These are phyloP conservation scores for Dendrocalamus sinicus DNA, from an alignment of 176 grass and related monocot species.

Conservation along the genomic window DNA sequence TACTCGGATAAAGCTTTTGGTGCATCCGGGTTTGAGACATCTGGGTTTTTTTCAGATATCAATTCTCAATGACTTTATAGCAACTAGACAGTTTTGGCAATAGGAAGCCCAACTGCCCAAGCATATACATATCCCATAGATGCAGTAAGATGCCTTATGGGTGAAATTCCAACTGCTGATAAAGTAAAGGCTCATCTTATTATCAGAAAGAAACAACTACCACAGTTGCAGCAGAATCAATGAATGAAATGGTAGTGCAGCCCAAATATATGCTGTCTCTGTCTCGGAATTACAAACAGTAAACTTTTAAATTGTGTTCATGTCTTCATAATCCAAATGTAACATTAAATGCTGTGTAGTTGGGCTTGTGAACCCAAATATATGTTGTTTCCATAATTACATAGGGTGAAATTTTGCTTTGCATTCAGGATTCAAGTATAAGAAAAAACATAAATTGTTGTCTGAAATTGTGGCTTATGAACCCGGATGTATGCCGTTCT, in stretches of 20 bases:
- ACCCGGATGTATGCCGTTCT: not conserved
- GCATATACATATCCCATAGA: not conserved
- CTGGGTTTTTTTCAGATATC: not conserved
- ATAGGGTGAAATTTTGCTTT: not conserved
- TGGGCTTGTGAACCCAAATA: not conserved
- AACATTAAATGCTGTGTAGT: not conserved
- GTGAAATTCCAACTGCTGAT: not conserved
- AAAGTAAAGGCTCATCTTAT: not conserved
- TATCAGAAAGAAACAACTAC: not conserved
- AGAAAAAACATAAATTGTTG: not conserved
- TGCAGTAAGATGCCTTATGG: not conserved
- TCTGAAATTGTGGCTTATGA: not conserved
- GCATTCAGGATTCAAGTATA: not conserved
- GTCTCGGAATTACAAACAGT: not conserved
- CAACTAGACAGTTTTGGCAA: not conserved
- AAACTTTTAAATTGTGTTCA: not conserved
- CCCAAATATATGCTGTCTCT: not conserved
- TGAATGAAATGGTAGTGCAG: not conserved
- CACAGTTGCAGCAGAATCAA: not conserved
- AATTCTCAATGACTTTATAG: not conserved
- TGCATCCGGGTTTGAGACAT: not conserved
- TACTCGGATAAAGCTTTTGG: not conserved
- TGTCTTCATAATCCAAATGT: not conserved
- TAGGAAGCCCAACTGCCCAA: not conserved
- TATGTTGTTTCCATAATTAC: conserved; percentile 14